Base-by-base conservation (phyloP, 176 grass and related monocot species). In the Elymus sibiricus region DNA sequence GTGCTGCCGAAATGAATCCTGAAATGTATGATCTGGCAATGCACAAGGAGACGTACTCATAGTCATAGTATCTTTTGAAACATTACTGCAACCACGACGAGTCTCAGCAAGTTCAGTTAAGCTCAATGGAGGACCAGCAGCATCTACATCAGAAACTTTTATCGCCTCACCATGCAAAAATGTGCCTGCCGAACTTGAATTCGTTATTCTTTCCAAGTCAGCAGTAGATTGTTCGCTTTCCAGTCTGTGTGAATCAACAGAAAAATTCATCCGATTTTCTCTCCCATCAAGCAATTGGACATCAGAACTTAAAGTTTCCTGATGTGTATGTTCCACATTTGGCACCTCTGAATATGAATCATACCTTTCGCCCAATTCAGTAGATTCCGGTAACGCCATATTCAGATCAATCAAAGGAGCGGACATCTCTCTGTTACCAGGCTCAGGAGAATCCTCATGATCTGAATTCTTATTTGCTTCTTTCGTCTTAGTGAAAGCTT, bases 391-490 rank as follows among this genome's bases (percentile, higher is more conserved):
- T 12, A 74, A 65, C 16, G 77, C 58, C 65, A 47, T 2, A 80
- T 93, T 93, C 55, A 93, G 76, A 86, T 93, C 92, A 80, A 91
- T 26, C 59, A 83, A 80, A 38, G 34, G 11, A 53, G 85, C 68
- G 39, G 79, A 43, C 59, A 86, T 21, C 38, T 71, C 37, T 60
- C 76, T 83, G 51, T 56, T 80, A 37, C 61, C 69, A 21, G 84
- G 79, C 24, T 83, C 38, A 39, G 38, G 7, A 39, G 38, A 39
- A 39, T 71, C 10, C 38, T 39, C 38, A 9, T 39, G 38, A 39
- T 39, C 38, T 39, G 38, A 39, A 64, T 82, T 43, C 49, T 76
- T 64, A 53, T 39, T 63, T 49, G 39, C 38, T 40, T 82, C 31
- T 8, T 82, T 84, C 25, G 31, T 46, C 31, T 43, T 73, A 65